A percentile compares a stretch with the other conserved stretches of the same genome.
These are phyloP conservation scores for Diaporthe destruens DNA, from an alignment of 2,329 filamentous ascomycete genomes.

Conservation along the genomic window DNA sequence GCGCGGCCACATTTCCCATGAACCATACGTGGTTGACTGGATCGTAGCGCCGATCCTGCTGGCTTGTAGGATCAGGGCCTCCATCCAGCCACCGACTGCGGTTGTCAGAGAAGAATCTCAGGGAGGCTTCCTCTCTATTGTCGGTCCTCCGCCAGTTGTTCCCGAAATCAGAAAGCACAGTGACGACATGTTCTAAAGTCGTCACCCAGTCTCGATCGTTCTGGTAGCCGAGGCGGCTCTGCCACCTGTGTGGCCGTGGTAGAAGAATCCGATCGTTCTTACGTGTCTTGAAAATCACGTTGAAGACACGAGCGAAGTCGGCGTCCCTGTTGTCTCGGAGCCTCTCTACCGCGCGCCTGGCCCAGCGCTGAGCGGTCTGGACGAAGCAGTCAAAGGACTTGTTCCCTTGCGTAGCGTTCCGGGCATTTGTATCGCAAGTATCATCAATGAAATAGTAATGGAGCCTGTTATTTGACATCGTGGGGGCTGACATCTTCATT, in stretches of 20 bases:
- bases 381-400: constrained; percentile 22
- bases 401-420: constrained; percentile 21
- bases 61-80: constrained; percentile 11
- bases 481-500: not conserved
- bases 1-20: not conserved
- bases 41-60: constrained; percentile 19
- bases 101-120: constrained; percentile 31
- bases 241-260: constrained; percentile 12
- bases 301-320: constrained; percentile 39
- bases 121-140: constrained; percentile 7
- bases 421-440: constrained; percentile 32
- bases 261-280: not conserved
- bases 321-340: constrained; percentile 21
- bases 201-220: constrained; percentile 14
- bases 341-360: constrained; percentile 17
- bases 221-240: constrained; percentile 17
- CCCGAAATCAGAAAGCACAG: constrained; percentile 14
- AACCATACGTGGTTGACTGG: constrained; percentile 32
- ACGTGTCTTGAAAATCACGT: constrained; percentile 36
- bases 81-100: constrained; percentile 15
- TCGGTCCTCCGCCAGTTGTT: not conserved
- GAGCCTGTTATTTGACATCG: not conserved
- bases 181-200: constrained; percentile 29
- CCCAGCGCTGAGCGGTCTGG: constrained; percentile 23
- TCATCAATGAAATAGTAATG: constrained; percentile 41